A percentile compares a stretch with the other conserved stretches of the same genome.
phyloP scores from a whole-genome alignment of 495 filamentous ascomycete genomes.

The Hypomontagnella submonticulosa region DNA sequence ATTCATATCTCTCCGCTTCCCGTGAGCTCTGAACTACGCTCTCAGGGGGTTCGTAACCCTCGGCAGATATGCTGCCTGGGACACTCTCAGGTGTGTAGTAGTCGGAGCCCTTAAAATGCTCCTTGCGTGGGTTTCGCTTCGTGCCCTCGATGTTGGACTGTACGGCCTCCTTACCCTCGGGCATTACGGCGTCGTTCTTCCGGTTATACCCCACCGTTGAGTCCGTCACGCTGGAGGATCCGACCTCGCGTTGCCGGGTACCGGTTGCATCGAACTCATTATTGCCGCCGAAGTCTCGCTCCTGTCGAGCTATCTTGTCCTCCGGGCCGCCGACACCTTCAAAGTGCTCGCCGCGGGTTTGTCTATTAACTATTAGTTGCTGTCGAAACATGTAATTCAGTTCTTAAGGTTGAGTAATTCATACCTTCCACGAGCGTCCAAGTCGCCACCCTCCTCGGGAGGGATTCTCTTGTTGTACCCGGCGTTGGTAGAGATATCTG shows the following conservation, averaged over 20 bases:
- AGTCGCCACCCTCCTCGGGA: slow-evolving; percentile 51
- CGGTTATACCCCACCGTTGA: slow-evolving; percentile 4
- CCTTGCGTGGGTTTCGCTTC: slow-evolving; percentile 30
- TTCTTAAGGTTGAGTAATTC: neutral
- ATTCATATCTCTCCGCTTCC: slow-evolving; percentile 42
- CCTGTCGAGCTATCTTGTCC: slow-evolving; percentile 47
- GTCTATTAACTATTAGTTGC: slow-evolving; percentile 24
- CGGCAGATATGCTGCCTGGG: slow-evolving; percentile 46
- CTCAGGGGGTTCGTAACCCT: slow-evolving; percentile 45
- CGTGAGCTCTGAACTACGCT: slow-evolving; percentile 41
- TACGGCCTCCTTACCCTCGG: slow-evolving; percentile 39
- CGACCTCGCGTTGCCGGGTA: slow-evolving; percentile 13
- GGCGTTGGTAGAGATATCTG: slow-evolving; percentile 49
- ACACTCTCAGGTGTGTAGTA: slow-evolving; percentile 43
- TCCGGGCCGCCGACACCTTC: slow-evolving; percentile 50
- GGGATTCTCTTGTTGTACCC: slow-evolving; percentile 53
- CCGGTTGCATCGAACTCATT: slow-evolving; percentile 41
- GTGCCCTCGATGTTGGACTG: slow-evolving; percentile 33
- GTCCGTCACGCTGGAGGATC: slow-evolving; percentile 16
- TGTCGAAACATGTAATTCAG: neutral
- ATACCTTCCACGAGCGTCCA: slow-evolving; percentile 53
- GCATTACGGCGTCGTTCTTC: slow-evolving; percentile 18
- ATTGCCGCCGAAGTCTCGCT: slow-evolving; percentile 44
- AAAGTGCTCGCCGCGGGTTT: slow-evolving; percentile 48
- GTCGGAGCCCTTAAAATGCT: slow-evolving; percentile 40